A percentile compares a stretch with the other conserved stretches of the same genome.
Evolutionary conservation across 208 protist genomes (phyloP).

Genomic region (Crithidia thermophila): DNA sequence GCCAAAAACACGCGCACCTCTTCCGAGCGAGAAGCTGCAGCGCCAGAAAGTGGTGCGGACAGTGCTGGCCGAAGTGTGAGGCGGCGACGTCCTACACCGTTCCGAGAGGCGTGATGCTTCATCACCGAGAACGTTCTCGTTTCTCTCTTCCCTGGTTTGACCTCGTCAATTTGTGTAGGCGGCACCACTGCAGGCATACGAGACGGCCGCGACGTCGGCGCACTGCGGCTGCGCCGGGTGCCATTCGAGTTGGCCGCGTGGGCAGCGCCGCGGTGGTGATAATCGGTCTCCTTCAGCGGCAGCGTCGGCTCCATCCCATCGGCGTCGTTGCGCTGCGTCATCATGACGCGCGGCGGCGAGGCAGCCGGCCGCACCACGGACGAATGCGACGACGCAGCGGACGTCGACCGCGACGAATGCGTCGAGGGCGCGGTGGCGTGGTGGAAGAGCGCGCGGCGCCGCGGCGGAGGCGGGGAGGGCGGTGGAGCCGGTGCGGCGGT

Average conservation of each 20-base stretch:
- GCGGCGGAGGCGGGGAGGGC: conserved; percentile 11
- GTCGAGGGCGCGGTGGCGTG: neutral
- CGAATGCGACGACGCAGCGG: conserved; percentile 8
- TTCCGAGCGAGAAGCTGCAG: neutral
- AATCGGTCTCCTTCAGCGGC: conserved; percentile 10
- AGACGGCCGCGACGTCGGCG: neutral
- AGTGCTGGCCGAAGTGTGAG: conserved; percentile 25
- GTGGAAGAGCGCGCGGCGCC: conserved; percentile 16
- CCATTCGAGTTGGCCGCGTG: no score
- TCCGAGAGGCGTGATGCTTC: conserved; percentile 72
- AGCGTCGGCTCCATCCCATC: conserved; percentile 2
- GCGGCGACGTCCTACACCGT: conserved; percentile 40
- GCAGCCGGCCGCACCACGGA: no score
- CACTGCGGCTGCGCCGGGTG: conserved; percentile 19
- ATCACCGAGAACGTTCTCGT: conserved; percentile 37
- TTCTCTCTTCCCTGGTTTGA: neutral
- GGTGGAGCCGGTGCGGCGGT: neutral
- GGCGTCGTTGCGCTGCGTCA: conserved; percentile 12
- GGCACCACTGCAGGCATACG: neutral
- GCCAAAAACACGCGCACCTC: conserved; percentile 16
- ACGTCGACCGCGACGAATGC: neutral
- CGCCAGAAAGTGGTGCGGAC: neutral
- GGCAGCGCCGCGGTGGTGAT: no score
- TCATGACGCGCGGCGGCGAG: neutral
- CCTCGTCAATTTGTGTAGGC: neutral